Percentiles rank a stretch among this genome's conserved stretches.
Conservation (phyloP, 78 protist genomes). For the Pelomyxa schiedti region DNA sequence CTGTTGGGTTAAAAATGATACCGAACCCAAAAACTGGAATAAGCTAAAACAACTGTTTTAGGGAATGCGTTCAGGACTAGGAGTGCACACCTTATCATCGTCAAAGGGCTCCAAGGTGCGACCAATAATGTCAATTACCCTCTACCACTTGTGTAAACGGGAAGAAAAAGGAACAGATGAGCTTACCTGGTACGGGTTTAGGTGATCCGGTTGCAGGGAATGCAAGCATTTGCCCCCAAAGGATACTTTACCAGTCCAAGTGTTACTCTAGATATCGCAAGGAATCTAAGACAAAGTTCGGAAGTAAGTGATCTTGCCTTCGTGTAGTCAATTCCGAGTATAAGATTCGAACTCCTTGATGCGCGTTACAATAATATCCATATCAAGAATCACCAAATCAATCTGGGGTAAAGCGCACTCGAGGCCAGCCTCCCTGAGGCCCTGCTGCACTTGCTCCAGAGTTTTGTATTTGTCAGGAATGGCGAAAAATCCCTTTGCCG, state of each 20-base stretch:
- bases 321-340: constrained; percentile 30
- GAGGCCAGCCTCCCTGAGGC: constrained; percentile 45
- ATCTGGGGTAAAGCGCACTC: no score
- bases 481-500: neutral
- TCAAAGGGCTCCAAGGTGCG: constrained; percentile 55
- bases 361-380: no score
- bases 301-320: neutral
- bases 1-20: no score
- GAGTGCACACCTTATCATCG: no score
- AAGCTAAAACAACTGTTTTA: no score
- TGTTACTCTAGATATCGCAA: constrained; percentile 54
- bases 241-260: constrained; percentile 49
- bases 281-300: neutral
- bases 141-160: constrained; percentile 1
- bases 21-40: no score
- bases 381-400: no score
- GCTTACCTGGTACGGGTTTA: constrained; percentile 57
- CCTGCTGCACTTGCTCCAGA: constrained; percentile 28
- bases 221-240: constrained; percentile 58
- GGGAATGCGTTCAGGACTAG: no score
- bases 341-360: no score
- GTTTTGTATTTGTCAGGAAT: neutral
- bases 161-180: neutral
- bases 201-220: constrained; percentile 12
- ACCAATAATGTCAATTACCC: constrained; percentile 46